A percentile compares a stretch with the other conserved stretches of the same genome.
Evolutionary conservation across 2,329 filamentous ascomycete species (phyloP).

Genomic region (Penicillium brevicompactum): DNA sequence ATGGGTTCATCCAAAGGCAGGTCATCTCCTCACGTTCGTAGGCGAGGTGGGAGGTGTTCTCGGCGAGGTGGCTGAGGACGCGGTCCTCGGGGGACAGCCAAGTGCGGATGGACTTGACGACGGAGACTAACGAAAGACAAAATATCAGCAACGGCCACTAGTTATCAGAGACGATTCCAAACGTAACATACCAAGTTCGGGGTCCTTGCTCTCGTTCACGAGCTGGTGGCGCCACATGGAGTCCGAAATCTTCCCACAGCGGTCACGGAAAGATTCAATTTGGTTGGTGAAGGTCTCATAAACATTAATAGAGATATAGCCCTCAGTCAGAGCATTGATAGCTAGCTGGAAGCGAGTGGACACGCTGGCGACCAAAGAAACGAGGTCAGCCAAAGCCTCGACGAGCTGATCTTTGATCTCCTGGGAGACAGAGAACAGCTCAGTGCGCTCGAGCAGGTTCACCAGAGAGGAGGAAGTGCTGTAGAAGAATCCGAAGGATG

Average conservation of each 20-base stretch:
- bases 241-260: conserved; percentile 39
- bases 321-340: conserved; percentile 23
- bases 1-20: conserved; percentile 56
- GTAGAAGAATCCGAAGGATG: conserved; percentile 56
- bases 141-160: neutral
- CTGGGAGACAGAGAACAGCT: conserved; percentile 49
- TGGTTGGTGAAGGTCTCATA: conserved; percentile 39
- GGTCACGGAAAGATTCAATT: conserved; percentile 39
- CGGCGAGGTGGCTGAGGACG: conserved; percentile 46
- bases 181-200: conserved; percentile 28
- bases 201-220: conserved; percentile 32
- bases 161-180: neutral
- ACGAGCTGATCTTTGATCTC: conserved; percentile 52
- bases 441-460: conserved; percentile 50
- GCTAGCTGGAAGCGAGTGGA: conserved; percentile 41
- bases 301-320: conserved; percentile 39
- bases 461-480: conserved; percentile 46
- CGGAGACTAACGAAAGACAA: conserved; percentile 20
- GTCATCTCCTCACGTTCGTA: conserved; percentile 54
- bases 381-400: conserved; percentile 40
- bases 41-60: conserved; percentile 45
- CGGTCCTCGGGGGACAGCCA: conserved; percentile 52
- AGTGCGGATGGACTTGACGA: conserved; percentile 35
- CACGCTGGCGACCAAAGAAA: conserved; percentile 34
- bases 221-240: conserved; percentile 46